phyloP scores from a whole-genome alignment of 2,329 filamentous ascomycete species.

The Ilyonectria sp. region DNA sequence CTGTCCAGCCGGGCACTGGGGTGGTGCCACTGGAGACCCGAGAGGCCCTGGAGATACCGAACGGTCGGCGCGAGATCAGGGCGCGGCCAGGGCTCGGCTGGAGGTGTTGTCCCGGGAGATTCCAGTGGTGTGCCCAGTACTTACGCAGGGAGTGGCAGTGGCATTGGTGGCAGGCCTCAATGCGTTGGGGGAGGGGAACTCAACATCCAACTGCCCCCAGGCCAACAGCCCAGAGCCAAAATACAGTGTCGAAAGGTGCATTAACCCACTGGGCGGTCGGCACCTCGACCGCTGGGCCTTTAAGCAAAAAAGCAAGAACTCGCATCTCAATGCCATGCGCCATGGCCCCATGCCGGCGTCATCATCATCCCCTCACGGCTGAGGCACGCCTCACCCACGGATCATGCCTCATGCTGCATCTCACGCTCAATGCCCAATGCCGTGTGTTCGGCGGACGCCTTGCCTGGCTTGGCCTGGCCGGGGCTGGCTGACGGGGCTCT shows the following conservation, averaged over 20 bases:
- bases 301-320: slow-evolving; percentile 29
- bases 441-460: slow-evolving; percentile 5
- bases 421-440: slow-evolving; percentile 17
- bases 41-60: slow-evolving; percentile 2
- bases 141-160: not conserved
- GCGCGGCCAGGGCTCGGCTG: not conserved
- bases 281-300: not conserved
- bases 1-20: slow-evolving; percentile 11
- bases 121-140: not conserved
- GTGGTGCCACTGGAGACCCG: slow-evolving; percentile 6
- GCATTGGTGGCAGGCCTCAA: not conserved
- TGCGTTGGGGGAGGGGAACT: not conserved
- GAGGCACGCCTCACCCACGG: slow-evolving; percentile 9
- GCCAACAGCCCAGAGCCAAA: not conserved
- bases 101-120: slow-evolving; percentile 6
- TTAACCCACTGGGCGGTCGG: not conserved
- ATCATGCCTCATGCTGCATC: slow-evolving; percentile 9
- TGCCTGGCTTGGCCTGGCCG: slow-evolving; percentile 6
- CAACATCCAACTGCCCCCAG: not conserved
- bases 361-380: slow-evolving; percentile 41
- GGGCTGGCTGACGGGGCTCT: not conserved
- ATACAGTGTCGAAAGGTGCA: not conserved
- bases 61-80: slow-evolving; percentile 6
- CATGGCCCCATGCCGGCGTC: slow-evolving; percentile 47
- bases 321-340: slow-evolving; percentile 35